These are phyloP conservation scores for Pulveroboletus sp. DNA, from an alignment of 768 basidiomycete species.

Conservation along the genomic window DNA sequence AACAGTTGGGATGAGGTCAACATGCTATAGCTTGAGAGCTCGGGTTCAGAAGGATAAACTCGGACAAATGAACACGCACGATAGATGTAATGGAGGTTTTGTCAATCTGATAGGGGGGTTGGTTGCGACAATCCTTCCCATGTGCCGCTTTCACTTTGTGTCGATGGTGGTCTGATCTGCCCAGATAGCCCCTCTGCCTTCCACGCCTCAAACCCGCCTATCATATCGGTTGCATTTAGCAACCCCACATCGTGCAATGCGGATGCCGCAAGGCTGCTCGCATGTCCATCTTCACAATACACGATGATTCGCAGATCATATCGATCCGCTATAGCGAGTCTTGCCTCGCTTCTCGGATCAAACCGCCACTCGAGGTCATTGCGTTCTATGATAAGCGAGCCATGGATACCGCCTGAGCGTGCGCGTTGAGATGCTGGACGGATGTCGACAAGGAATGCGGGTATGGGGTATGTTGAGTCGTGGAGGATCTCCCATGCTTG, in stretches of 20 bases:
- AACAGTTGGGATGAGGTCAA: too few relatives aligned
- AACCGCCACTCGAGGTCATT: conserved; percentile 81
- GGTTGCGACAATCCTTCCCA: conserved; percentile 31
- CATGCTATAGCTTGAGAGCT: too few relatives aligned
- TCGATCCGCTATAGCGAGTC: conserved; percentile 66
- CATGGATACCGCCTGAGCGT: conserved; percentile 56
- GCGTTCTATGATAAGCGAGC: conserved; percentile 71
- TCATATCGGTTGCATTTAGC: conserved; percentile 72
- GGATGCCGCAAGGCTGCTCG: conserved; percentile 71
- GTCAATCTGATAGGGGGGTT: conserved; percentile 24
- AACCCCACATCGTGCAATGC: conserved; percentile 68
- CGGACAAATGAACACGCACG: conserved; percentile 2
- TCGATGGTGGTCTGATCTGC: conserved; percentile 35
- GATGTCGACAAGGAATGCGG: conserved; percentile 77
- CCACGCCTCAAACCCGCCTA: conserved; percentile 76
- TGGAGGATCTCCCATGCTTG: conserved; percentile 63
- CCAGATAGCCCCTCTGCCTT: conserved; percentile 63
- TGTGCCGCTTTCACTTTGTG: conserved; percentile 27
- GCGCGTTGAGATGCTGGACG: conserved; percentile 62
- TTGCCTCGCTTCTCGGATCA: conserved; percentile 61
- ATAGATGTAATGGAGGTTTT: neutral
- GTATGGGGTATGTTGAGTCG: conserved; percentile 49
- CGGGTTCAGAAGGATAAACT: too few relatives aligned
- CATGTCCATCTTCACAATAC: conserved; percentile 71
- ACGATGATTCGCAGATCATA: conserved; percentile 75